Percentiles rank a stretch among this genome's conserved stretches.
These are phyloP conservation scores for Irpex sp. DNA, from an alignment of 1,284 basidiomycete species.

Conservation along the genomic window DNA sequence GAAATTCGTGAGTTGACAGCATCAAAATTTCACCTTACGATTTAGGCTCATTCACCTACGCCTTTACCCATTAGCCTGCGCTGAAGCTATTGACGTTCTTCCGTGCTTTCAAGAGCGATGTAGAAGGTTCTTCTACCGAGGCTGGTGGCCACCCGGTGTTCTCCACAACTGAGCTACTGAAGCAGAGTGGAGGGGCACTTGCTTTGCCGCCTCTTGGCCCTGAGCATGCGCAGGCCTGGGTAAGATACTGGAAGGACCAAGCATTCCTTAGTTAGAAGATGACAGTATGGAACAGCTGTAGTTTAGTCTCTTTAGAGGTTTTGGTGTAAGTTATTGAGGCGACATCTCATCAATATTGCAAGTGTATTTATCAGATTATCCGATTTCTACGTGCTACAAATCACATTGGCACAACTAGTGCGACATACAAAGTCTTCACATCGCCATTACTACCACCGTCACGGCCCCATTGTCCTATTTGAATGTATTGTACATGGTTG, in stretches of 20 bases:
- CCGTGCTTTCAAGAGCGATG: neutral
- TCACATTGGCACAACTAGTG: too few species aligned
- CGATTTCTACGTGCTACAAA: too few species aligned
- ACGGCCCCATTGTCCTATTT: too few species aligned
- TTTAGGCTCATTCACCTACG: neutral
- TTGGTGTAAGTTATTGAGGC: too few species aligned
- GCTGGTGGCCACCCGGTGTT: conserved; percentile 14
- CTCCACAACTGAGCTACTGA: conserved; percentile 8
- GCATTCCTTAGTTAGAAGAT: conserved; percentile 1
- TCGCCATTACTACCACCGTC: too few species aligned
- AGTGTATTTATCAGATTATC: too few species aligned
- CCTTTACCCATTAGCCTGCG: neutral
- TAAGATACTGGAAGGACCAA: conserved; percentile 14
- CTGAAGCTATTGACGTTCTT: conserved; percentile 4
- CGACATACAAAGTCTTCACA: too few species aligned
- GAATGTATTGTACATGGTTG: too few species aligned
- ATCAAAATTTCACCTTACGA: neutral
- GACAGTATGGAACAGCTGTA: too few species aligned
- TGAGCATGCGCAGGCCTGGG: conserved; percentile 13
- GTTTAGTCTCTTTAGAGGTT: too few species aligned
- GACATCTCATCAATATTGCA: too few species aligned
- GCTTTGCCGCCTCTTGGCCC: conserved; percentile 8
- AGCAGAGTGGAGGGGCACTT: conserved; percentile 10
- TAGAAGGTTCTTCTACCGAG: conserved; percentile 3
- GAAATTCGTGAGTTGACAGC: conserved; percentile 8